Evolutionary conservation across 768 basidiomycete genomes (phyloP).

Genomic region (Myochromella boudieri): DNA sequence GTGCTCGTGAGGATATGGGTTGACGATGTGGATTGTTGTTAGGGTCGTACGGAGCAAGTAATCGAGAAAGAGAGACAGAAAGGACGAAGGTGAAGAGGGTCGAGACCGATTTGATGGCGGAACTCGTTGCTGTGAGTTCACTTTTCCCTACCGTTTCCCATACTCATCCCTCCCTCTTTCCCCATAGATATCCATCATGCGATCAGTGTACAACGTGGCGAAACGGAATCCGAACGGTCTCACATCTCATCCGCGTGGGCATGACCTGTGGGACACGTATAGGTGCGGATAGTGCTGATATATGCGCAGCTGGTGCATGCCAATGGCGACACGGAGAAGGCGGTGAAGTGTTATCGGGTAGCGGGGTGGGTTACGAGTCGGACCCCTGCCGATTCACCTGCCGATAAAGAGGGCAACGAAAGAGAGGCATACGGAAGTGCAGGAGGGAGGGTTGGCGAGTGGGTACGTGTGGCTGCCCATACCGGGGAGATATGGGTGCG

Average conservation of each 20-base stretch:
- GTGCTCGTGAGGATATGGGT: no score
- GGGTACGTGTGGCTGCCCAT: conserved; percentile 47
- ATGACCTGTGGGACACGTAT: conserved; percentile 54
- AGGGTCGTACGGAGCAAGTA: not conserved
- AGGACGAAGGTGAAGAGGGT: conserved; percentile 49
- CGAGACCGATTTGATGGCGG: conserved; percentile 70
- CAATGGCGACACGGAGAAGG: conserved; percentile 49
- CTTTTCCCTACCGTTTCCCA: not conserved
- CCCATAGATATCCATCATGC: conserved; percentile 60
- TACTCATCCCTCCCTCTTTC: no score
- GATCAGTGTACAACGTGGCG: conserved; percentile 67
- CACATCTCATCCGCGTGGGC: conserved; percentile 62
- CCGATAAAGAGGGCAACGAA: conserved; percentile 30
- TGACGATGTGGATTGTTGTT: no score
- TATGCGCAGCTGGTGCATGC: conserved; percentile 78
- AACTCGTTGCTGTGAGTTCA: conserved; percentile 58
- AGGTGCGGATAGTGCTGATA: conserved; percentile 62
- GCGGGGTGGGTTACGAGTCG: no score
- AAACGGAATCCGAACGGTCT: conserved; percentile 49
- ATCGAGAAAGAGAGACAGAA: not conserved
- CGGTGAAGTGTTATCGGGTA: conserved; percentile 61
- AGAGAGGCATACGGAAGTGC: no score
- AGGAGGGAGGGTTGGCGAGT: no score
- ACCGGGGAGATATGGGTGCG: conserved; percentile 52
- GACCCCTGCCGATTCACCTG: no score